These are phyloP conservation scores for Guadua angustifolia DNA, from an alignment of 176 grass and related monocot genomes.

Conservation along the genomic window DNA sequence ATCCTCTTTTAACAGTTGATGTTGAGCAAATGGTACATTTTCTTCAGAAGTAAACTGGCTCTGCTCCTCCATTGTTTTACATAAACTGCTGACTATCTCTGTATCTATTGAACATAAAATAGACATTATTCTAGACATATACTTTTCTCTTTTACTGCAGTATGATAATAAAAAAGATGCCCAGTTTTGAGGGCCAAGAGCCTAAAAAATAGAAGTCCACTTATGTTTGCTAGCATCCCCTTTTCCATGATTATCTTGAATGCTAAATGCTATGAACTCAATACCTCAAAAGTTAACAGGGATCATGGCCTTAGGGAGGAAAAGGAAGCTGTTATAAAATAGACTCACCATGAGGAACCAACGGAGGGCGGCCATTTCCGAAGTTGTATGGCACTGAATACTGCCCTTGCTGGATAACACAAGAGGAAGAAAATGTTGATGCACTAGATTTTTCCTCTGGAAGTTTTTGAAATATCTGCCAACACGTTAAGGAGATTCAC, in stretches of 20 bases:
- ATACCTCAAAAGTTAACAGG: slow-evolving; percentile 30
- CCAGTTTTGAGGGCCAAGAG: slow-evolving; percentile 18
- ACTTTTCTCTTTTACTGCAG: neutral
- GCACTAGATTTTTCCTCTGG: slow-evolving; percentile 67
- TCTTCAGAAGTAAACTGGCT: slow-evolving; percentile 47
- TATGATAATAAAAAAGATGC: neutral
- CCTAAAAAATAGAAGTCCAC: neutral
- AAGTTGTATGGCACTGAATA: slow-evolving; percentile 44
- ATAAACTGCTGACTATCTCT: slow-evolving; percentile 62
- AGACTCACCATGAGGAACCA: slow-evolving; percentile 68
- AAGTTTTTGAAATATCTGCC: slow-evolving; percentile 89
- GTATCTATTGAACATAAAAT: slow-evolving; percentile 63
- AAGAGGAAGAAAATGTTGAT: slow-evolving; percentile 53
- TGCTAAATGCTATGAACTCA: slow-evolving; percentile 7
- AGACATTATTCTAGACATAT: neutral
- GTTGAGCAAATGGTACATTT: slow-evolving; percentile 47
- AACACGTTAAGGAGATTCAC: slow-evolving; percentile 57
- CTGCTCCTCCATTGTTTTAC: slow-evolving; percentile 71
- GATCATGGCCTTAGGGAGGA: neutral
- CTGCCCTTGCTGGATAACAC: slow-evolving; percentile 38
- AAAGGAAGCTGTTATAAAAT: slow-evolving; percentile 9
- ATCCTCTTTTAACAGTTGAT: slow-evolving; percentile 72
- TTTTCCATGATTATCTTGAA: neutral
- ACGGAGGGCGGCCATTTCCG: slow-evolving; percentile 69
- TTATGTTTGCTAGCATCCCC: slow-evolving; percentile 7